Conservation (phyloP, 2,329 filamentous ascomycete genomes). For the Neonectria neomacrospora region DNA sequence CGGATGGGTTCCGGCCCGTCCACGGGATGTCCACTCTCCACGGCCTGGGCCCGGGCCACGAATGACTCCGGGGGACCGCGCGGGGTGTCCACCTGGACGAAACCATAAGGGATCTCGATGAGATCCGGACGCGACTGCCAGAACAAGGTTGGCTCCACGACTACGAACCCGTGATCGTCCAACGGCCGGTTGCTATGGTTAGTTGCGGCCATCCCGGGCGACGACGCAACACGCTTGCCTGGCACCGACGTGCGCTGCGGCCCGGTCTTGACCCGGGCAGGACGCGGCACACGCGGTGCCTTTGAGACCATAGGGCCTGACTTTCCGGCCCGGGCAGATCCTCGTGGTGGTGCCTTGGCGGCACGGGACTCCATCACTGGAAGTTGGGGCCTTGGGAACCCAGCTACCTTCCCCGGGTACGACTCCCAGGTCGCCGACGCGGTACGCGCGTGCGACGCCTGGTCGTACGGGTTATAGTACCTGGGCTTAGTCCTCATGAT, state of each 20-base stretch:
- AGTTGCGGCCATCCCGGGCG: neutral
- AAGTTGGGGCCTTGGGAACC: conserved; percentile 6
- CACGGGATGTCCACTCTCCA: neutral
- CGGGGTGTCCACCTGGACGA: neutral
- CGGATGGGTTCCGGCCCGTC: neutral
- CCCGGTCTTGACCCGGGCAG: neutral
- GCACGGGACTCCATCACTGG: neutral
- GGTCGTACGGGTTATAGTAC: conserved; percentile 11
- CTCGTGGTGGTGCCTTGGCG: neutral
- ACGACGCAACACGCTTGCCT: neutral
- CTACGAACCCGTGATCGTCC: neutral
- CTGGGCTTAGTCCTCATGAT: neutral
- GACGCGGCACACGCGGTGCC: neutral
- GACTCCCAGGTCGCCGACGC: conserved; percentile 17
- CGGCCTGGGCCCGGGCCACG: neutral
- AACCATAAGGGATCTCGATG: neutral
- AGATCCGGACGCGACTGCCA: neutral
- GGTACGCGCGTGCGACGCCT: neutral
- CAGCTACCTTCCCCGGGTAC: conserved; percentile 10
- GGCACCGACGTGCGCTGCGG: neutral
- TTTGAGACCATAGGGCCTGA: neutral
- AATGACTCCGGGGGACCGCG: neutral
- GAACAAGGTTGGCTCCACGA: neutral
- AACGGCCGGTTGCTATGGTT: neutral
- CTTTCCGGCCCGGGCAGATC: neutral